Evolutionary conservation across 345 rosid genomes (phyloP).

Genomic region (Citrus mangshanensis): DNA sequence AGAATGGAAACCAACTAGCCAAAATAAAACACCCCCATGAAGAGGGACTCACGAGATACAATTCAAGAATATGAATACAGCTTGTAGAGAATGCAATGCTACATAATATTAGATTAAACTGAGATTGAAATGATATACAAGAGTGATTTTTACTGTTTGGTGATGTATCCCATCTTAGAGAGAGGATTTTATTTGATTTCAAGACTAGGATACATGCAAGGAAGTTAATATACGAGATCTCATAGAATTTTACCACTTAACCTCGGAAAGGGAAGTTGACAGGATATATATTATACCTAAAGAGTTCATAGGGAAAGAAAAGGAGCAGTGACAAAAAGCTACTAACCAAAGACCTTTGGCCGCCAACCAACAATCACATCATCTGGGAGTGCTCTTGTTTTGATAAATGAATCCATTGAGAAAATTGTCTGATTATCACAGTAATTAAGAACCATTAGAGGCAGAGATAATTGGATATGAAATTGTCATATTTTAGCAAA

Average conservation of each 20-base stretch:
- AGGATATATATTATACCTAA: not conserved
- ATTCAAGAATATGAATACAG: not conserved
- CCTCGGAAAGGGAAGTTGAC: not conserved
- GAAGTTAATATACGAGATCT: not conserved
- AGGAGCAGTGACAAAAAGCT: not conserved
- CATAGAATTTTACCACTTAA: not conserved
- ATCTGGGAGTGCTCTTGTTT: constrained; percentile 68
- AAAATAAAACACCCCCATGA: no score
- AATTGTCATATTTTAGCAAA: not conserved
- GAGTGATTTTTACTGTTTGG: not conserved
- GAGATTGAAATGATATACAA: not conserved
- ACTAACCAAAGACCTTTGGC: constrained; percentile 73
- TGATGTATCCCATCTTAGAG: not conserved
- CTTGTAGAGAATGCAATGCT: not conserved
- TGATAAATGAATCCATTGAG: constrained; percentile 68
- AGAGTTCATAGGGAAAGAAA: not conserved
- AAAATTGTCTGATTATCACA: constrained; percentile 55
- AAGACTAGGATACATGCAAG: not conserved
- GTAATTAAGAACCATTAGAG: constrained; percentile 6
- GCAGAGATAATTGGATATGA: not conserved
- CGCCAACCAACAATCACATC: constrained; percentile 93
- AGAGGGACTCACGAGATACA: not conserved
- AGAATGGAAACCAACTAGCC: no score
- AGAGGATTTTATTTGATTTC: not conserved
- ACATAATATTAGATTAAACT: no score